These are phyloP conservation scores for Hamamelis virginiana DNA, from an alignment of 164 flowering plant genomes.

Conservation along the genomic window DNA sequence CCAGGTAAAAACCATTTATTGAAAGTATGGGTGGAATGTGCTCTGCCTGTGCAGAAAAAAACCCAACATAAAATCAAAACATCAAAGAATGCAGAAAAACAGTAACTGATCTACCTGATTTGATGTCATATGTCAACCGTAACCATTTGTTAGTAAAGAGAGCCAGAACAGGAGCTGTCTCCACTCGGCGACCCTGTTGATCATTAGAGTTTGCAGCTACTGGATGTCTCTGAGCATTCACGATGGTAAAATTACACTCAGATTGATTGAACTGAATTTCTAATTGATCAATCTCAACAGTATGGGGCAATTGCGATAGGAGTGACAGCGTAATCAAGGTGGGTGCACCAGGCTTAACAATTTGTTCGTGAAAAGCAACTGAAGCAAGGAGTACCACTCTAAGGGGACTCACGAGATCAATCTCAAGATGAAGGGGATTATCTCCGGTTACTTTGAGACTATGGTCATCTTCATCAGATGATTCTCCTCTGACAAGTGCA, in stretches of 20 bases:
- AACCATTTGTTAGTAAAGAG: constrained; percentile 78
- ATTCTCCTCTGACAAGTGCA: constrained; percentile 51
- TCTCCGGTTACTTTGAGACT: constrained; percentile 38
- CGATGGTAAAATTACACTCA: constrained; percentile 67
- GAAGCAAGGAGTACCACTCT: constrained; percentile 81
- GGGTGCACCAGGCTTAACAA: constrained; percentile 70
- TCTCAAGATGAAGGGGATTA: constrained; percentile 74
- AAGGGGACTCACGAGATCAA: constrained; percentile 93
- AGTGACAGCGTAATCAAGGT: constrained; percentile 74
- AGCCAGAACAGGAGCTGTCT: constrained; percentile 48
- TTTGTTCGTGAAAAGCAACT: constrained; percentile 91
- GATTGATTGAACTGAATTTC: constrained; percentile 93
- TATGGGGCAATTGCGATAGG: constrained; percentile 71
- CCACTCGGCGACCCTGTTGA: constrained; percentile 43
- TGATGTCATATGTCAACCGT: constrained; percentile 74
- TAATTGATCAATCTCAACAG: constrained; percentile 73
- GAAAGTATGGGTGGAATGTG: background rate
- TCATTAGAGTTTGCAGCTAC: constrained; percentile 21
- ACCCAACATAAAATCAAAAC: background rate
- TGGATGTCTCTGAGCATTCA: constrained; percentile 41
- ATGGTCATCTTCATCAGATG: constrained; percentile 28
- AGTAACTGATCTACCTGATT: constrained; percentile 51
- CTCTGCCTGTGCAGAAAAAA: background rate
- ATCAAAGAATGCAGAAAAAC: background rate
- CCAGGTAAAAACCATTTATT: background rate